Conservation (phyloP, 768 basidiomycete species). For the Lactarius indigo region DNA sequence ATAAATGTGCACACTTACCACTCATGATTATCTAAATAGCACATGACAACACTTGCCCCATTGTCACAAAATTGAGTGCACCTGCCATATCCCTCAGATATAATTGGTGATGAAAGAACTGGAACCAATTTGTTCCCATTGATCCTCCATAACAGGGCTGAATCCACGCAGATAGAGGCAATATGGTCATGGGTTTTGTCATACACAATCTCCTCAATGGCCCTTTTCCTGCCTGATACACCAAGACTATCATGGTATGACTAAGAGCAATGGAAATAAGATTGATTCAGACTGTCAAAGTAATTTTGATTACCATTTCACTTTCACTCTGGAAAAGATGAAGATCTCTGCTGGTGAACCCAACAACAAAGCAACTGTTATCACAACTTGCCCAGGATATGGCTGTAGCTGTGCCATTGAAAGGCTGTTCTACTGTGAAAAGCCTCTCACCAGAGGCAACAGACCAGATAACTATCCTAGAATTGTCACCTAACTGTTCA, state of each 20-base stretch:
- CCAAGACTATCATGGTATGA: too few relatives aligned
- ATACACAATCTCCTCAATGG: too few relatives aligned
- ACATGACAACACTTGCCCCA: not conserved
- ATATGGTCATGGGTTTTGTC: not conserved
- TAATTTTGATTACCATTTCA: not conserved
- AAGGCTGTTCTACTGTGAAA: not conserved
- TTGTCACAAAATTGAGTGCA: conserved; percentile 1
- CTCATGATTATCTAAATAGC: not conserved
- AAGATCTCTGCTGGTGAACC: not conserved
- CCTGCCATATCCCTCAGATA: conserved; percentile 1
- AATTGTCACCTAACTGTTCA: not conserved
- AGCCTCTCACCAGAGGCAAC: conserved; percentile 5
- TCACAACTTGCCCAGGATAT: not conserved
- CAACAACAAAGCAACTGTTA: conserved; percentile 1
- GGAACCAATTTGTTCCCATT: not conserved
- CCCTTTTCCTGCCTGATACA: too few relatives aligned
- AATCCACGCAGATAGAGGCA: not conserved
- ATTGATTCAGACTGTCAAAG: too few relatives aligned
- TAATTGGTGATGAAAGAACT: not conserved
- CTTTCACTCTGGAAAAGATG: not conserved
- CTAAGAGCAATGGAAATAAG: too few relatives aligned
- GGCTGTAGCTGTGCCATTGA: not conserved
- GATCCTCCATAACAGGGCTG: not conserved
- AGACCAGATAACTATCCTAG: not conserved
- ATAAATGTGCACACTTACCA: too few relatives aligned